Conservation (phyloP, 306 rosid species). For the Oemleria cerasiformis region DNA sequence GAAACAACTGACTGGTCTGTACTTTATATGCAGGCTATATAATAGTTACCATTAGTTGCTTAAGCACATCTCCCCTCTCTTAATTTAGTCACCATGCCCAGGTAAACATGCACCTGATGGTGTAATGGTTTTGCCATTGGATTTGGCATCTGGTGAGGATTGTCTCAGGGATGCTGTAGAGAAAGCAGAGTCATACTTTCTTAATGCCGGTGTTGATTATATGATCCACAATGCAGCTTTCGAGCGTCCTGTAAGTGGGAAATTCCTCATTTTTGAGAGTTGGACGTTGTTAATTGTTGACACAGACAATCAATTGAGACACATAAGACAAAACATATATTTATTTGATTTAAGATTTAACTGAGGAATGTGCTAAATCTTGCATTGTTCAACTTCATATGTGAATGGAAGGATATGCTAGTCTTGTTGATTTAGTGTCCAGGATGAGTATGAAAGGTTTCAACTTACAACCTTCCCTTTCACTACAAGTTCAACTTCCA, state of each 20-base stretch:
- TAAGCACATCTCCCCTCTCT: not conserved
- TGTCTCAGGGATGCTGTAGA: conserved; percentile 66
- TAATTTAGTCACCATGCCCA: conserved; percentile 29
- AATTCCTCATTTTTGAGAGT: conserved; percentile 24
- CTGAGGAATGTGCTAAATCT: too few species aligned
- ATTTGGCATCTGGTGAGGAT: conserved; percentile 76
- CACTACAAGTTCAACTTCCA: not conserved
- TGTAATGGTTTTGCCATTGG: conserved; percentile 73
- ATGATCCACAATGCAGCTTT: conserved; percentile 94
- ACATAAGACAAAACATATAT: not conserved
- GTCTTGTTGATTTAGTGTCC: not conserved
- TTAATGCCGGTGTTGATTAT: conserved; percentile 74
- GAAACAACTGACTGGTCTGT: conserved; percentile 66
- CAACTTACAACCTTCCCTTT: too few species aligned
- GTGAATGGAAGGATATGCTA: too few species aligned
- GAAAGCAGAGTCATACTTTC: conserved; percentile 68
- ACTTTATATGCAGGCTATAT: conserved; percentile 9
- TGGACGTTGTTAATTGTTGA: not conserved
- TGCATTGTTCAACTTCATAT: too few species aligned
- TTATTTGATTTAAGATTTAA: too few species aligned
- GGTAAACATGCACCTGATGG: conserved; percentile 80
- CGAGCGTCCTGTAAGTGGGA: conserved; percentile 88
- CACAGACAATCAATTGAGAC: not conserved
- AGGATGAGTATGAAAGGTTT: not conserved
- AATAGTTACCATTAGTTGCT: conserved; percentile 5